Percentiles rank a stretch among this genome's conserved stretches.
phyloP scores from a whole-genome alignment of 768 basidiomycete species.

The Boletus barrowsii region DNA sequence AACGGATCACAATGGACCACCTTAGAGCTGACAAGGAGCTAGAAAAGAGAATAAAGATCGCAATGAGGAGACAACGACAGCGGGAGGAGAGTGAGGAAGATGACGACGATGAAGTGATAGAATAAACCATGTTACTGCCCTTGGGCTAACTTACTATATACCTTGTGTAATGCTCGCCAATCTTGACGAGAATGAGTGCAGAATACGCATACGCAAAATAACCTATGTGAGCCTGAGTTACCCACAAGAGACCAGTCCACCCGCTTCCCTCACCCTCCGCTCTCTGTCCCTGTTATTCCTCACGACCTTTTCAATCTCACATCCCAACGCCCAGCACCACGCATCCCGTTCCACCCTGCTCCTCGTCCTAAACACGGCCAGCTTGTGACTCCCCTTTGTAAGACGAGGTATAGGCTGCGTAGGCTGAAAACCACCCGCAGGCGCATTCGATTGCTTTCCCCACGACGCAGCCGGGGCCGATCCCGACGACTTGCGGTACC shows the following conservation, averaged over 20 bases:
- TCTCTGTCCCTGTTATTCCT: constrained; percentile 64
- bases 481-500: constrained; percentile 48
- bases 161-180: constrained; percentile 5
- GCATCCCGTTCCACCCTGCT: constrained; percentile 87
- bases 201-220: neutral
- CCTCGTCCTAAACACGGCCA: constrained; percentile 67
- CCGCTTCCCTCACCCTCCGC: constrained; percentile 58
- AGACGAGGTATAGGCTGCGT: constrained; percentile 43
- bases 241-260: constrained; percentile 42
- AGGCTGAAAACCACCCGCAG: constrained; percentile 14
- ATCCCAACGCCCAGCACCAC: constrained; percentile 93
- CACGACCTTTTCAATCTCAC: constrained; percentile 81
- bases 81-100: constrained; percentile 33
- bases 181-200: neutral
- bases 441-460: constrained; percentile 17
- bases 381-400: constrained; percentile 52
- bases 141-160: neutral
- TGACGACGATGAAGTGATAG: constrained; percentile 56
- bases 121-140: constrained; percentile 29
- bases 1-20: constrained; percentile 48
- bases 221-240: too few species aligned
- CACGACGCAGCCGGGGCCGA: neutral
- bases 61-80: constrained; percentile 49
- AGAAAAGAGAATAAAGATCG: constrained; percentile 58
- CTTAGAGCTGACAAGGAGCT: constrained; percentile 56